Evolutionary conservation across 148 eudicot genomes (phyloP).

Genomic region (Diospyros kaki): DNA sequence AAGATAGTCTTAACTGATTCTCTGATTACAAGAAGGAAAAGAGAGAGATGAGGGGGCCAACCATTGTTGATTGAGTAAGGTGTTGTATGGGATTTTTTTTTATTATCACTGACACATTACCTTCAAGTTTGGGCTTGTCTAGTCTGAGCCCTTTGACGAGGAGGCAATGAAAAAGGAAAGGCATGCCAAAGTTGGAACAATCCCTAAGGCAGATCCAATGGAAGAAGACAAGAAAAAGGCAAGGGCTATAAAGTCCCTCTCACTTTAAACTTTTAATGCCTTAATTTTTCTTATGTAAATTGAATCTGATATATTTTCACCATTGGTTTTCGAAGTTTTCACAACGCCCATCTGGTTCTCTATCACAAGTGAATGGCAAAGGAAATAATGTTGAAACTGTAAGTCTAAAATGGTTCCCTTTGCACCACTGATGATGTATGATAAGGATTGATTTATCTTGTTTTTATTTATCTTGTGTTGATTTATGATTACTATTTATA

Average conservation of each 20-base stretch:
- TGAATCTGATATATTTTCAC: background rate
- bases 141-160: conserved; percentile 46
- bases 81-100: no score
- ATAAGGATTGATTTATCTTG: background rate
- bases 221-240: conserved; percentile 98
- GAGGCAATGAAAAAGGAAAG: conserved; percentile 88
- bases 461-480: no score
- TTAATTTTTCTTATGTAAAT: background rate
- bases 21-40: no score
- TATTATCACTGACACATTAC: no score
- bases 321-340: conserved; percentile 50
- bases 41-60: no score
- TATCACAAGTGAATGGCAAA: conserved; percentile 33
- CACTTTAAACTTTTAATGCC: background rate
- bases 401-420: conserved; percentile 13
- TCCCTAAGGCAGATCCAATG: conserved; percentile 36
- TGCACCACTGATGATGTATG: background rate
- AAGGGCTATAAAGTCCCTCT: conserved; percentile 66
- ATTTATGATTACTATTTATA: no score
- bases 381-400: conserved; percentile 44
- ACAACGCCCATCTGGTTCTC: conserved; percentile 30
- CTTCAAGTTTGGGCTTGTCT: conserved; percentile 62
- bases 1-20: no score
- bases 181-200: conserved; percentile 54
- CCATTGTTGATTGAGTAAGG: no score